These are phyloP conservation scores for Fraxinus xanthoxyloides DNA, from an alignment of 305 asterid species.

Conservation along the genomic window DNA sequence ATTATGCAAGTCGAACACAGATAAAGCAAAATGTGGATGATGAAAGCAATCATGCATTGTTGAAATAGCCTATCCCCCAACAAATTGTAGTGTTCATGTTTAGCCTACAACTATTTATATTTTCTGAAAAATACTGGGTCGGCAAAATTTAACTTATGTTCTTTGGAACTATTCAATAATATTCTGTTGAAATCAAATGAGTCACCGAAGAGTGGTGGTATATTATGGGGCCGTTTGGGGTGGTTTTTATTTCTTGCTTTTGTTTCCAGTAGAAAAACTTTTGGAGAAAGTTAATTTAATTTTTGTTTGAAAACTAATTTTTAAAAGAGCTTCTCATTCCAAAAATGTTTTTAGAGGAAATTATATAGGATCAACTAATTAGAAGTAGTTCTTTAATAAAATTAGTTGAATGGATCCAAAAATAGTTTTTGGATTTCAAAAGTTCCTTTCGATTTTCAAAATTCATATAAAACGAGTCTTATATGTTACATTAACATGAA, in stretches of 20 bases:
- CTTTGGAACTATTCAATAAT: background rate
- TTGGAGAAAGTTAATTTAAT: background rate
- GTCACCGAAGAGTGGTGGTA: background rate
- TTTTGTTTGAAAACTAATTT: too few relatives aligned
- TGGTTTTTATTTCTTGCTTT: background rate
- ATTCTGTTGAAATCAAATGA: background rate
- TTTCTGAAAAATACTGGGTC: background rate
- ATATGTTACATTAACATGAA: background rate
- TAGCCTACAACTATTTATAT: background rate
- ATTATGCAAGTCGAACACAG: background rate
- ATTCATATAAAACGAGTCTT: background rate
- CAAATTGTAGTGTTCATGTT: background rate
- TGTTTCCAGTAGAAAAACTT: background rate
- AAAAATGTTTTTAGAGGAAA: too few relatives aligned
- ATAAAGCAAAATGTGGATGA: background rate
- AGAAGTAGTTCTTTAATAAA: too few relatives aligned
- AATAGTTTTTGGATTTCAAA: too few relatives aligned
- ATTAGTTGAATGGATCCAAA: background rate
- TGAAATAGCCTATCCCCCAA: background rate
- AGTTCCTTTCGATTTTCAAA: background rate
- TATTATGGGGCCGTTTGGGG: background rate
- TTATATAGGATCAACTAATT: background rate
- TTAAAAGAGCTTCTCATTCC: background rate
- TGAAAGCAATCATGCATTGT: background rate
- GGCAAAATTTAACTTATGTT: background rate